Conservation (phyloP, 371 early-diverging fungal genomes). For the Apophysomyces ossiformis region DNA sequence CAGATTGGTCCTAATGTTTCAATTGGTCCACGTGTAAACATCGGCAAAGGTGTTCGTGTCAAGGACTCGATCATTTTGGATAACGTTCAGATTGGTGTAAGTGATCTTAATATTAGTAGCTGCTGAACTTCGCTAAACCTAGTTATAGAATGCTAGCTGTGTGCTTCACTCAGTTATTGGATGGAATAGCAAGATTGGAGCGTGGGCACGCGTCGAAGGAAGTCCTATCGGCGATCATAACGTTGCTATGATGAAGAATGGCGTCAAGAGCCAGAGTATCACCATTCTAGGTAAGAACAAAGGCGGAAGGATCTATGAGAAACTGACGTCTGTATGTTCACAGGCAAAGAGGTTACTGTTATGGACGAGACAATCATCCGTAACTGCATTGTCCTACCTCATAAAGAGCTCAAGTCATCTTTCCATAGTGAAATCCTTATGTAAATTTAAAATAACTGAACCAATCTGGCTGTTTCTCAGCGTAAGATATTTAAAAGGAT, state of each 20-base stretch:
- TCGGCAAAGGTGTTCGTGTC: slow-evolving; percentile 96
- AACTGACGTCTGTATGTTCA: slow-evolving; percentile 46
- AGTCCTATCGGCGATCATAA: slow-evolving; percentile 67
- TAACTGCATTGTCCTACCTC: slow-evolving; percentile 96
- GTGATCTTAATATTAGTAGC: slow-evolving; percentile 36
- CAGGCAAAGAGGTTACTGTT: slow-evolving; percentile 85
- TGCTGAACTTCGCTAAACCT: neutral
- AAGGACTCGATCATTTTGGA: slow-evolving; percentile 96
- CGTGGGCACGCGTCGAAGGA: slow-evolving; percentile 95
- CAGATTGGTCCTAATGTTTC: slow-evolving; percentile 95
- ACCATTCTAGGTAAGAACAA: slow-evolving; percentile 86
- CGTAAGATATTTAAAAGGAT: neutral
- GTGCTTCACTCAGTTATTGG: slow-evolving; percentile 94
- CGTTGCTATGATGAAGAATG: slow-evolving; percentile 79
- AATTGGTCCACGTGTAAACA: slow-evolving; percentile 91
- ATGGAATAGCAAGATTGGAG: slow-evolving; percentile 93
- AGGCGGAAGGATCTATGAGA: slow-evolving; percentile 61
- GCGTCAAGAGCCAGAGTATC: slow-evolving; percentile 90
- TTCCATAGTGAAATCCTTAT: slow-evolving; percentile 95
- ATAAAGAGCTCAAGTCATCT: slow-evolving; percentile 91
- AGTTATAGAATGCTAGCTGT: slow-evolving; percentile 62
- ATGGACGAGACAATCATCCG: slow-evolving; percentile 92
- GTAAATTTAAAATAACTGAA: slow-evolving; percentile 53
- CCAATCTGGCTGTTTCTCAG: neutral
- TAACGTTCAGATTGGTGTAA: slow-evolving; percentile 87